Evolutionary conservation across 768 basidiomycete species (phyloP).

Genomic region (Lentinus tigrinus): DNA sequence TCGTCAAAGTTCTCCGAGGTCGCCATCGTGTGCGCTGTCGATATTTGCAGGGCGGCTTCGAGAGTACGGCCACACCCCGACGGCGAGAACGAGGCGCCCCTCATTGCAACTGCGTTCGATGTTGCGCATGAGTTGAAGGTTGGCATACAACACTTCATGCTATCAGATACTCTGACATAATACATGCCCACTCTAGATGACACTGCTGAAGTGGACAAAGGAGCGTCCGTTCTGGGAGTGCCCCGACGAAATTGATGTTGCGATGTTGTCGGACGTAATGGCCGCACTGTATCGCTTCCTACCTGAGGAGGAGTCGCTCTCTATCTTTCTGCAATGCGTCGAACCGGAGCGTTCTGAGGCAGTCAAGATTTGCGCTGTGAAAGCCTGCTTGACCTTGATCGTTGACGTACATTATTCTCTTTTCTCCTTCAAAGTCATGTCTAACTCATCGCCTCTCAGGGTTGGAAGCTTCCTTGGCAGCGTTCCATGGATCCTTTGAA

Average conservation of each 20-base stretch:
- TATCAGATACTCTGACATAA: not conserved
- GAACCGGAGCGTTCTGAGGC: constrained; percentile 79
- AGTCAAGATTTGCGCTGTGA: constrained; percentile 74
- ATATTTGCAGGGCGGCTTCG: constrained; percentile 73
- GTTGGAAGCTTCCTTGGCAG: constrained; percentile 56
- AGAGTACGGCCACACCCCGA: constrained; percentile 34
- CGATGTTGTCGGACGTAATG: constrained; percentile 72
- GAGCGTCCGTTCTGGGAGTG: constrained; percentile 66
- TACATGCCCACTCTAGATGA: constrained; percentile 14
- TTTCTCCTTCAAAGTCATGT: not conserved
- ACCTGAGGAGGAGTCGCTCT: constrained; percentile 57
- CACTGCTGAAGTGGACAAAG: constrained; percentile 33
- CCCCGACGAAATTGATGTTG: constrained; percentile 70
- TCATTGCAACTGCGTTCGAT: constrained; percentile 67
- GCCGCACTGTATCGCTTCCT: constrained; percentile 72
- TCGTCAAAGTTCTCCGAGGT: constrained; percentile 56
- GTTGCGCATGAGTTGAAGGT: constrained; percentile 83
- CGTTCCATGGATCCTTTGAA: constrained; percentile 49
- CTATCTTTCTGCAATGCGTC: constrained; percentile 62
- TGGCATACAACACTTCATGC: constrained; percentile 3
- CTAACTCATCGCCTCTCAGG: constrained; percentile 43
- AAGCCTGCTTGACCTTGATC: constrained; percentile 66
- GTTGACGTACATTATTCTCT: constrained; percentile 50
- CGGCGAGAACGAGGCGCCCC: constrained; percentile 53
- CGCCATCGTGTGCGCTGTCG: constrained; percentile 69